Conservation (phyloP, 73 alveolate genomes). For the Paramecium caudatum region DNA sequence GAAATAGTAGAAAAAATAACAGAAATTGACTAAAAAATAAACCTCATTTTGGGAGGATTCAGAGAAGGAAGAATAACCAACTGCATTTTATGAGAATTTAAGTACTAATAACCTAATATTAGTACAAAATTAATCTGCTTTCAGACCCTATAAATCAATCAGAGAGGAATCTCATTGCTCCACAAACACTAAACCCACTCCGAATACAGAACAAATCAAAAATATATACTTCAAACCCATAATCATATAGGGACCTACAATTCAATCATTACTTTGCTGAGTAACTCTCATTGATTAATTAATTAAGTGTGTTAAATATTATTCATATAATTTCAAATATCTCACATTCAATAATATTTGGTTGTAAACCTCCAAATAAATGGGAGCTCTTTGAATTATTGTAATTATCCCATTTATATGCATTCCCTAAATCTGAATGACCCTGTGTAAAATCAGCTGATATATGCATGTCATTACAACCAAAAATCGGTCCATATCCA, state of each 20-base stretch:
- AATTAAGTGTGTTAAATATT: conserved; percentile 4
- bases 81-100: conserved; percentile 23
- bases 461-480: background rate
- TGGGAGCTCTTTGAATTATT: background rate
- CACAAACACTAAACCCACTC: conserved; percentile 6
- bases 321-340: background rate
- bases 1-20: background rate
- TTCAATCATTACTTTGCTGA: background rate
- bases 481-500: background rate
- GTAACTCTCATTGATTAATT: background rate
- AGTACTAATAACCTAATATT: background rate
- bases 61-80: conserved; percentile 33
- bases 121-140: conserved; percentile 17
- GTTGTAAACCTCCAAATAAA: conserved; percentile 19
- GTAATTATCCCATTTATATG: conserved; percentile 25
- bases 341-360: conserved; percentile 19
- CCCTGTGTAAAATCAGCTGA: conserved; percentile 1
- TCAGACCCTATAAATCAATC: conserved; percentile 30
- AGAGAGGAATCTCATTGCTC: background rate
- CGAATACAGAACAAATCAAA: background rate
- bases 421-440: background rate
- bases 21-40: background rate
- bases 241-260: conserved; percentile 3
- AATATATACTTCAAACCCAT: conserved; percentile 37
- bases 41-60: conserved; percentile 17